Evolutionary conservation across 2,329 filamentous ascomycete genomes (phyloP).

Genomic region (Nothomitra cinnamomea): DNA sequence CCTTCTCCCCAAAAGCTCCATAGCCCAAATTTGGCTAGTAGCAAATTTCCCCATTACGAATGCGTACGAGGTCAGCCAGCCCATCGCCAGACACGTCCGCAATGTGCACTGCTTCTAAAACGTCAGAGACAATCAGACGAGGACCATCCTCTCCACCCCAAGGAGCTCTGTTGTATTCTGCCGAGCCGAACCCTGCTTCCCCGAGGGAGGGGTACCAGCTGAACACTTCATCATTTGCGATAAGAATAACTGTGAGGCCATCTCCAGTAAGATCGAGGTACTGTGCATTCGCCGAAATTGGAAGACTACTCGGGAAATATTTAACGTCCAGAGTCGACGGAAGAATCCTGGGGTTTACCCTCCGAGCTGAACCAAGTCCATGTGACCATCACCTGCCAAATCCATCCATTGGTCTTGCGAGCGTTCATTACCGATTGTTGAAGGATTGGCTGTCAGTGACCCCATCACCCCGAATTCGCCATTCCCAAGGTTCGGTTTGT

Average conservation of each 20-base stretch:
- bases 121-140: slow-evolving; percentile 3
- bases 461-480: neutral
- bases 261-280: slow-evolving; percentile 10
- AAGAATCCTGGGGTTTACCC: too few species aligned
- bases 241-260: slow-evolving; percentile 11
- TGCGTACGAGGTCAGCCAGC: slow-evolving; percentile 13
- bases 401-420: neutral
- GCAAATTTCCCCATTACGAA: slow-evolving; percentile 15
- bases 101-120: slow-evolving; percentile 8
- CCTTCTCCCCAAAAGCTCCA: slow-evolving; percentile 17
- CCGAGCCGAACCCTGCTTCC: neutral
- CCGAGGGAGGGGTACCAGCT: slow-evolving; percentile 10
- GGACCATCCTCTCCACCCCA: neutral
- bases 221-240: slow-evolving; percentile 5
- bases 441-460: neutral
- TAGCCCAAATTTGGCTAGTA: slow-evolving; percentile 24
- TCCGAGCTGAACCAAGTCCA: too few species aligned
- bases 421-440: neutral
- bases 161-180: neutral
- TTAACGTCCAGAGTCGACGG: neutral
- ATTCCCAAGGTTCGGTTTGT: slow-evolving; percentile 9
- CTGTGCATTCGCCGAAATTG: slow-evolving; percentile 1
- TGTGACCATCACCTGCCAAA: too few species aligned
- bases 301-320: slow-evolving; percentile 8
- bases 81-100: slow-evolving; percentile 18